Conservation (phyloP, 331 rosid genomes). For the Phaseolus coccineus region DNA sequence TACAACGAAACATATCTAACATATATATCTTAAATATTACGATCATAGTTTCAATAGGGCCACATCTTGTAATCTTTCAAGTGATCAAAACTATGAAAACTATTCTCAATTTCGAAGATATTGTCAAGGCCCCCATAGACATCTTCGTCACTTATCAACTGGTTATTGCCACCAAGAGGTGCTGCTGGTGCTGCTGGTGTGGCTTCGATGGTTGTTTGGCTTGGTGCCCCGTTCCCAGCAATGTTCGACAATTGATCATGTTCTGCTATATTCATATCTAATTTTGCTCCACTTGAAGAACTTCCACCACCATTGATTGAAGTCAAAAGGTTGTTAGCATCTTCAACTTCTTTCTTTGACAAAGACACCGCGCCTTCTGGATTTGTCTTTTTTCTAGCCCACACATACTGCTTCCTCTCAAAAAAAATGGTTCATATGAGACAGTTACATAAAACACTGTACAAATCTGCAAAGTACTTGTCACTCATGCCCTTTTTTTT, state of each 20-base stretch:
- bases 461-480: neutral
- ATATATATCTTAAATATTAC: neutral
- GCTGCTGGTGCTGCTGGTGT: neutral
- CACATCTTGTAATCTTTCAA: too few species aligned
- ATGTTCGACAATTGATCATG: neutral
- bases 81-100: neutral
- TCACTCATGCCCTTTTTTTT: neutral
- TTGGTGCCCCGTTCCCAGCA: neutral
- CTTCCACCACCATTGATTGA: neutral
- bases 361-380: constrained; percentile 7
- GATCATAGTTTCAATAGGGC: neutral
- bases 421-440: neutral
- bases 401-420: constrained; percentile 52
- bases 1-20: neutral
- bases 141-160: neutral
- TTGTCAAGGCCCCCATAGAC: neutral
- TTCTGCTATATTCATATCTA: neutral
- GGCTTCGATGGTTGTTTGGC: neutral
- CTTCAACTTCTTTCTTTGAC: constrained; percentile 32
- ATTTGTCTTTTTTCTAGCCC: constrained; percentile 15
- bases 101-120: neutral
- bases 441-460: neutral
- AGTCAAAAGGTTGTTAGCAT: neutral
- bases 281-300: neutral
- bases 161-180: neutral